Evolutionary conservation across 2,329 filamentous ascomycete species (phyloP), one percentile per base, ranked within the genome.

Genomic region (Colletotrichum higginsianum): DNA sequence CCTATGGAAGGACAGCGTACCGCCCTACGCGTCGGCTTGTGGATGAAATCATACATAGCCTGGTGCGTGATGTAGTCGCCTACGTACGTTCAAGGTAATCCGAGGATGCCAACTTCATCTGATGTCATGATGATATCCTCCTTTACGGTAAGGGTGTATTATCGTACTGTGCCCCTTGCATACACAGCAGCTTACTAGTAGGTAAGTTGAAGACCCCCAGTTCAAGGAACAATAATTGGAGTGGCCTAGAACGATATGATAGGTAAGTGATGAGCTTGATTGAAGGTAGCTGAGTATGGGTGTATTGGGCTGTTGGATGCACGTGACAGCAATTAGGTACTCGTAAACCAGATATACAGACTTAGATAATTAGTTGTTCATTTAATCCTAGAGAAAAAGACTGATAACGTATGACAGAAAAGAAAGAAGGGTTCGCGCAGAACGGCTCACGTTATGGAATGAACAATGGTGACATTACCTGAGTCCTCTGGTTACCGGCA

Each of bases 1-100:
- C 69, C 46, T 35, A 49, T 52, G 69, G 60, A 69, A 72, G 65
- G 69, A 72, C 69, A 72, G 69, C 69, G 65, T 64, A 49, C 50
- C 69, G 69, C 69, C 67, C 50, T 61, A n/a, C 66, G 69, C 65
- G 69, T 72, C 58, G 66, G 69, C 66, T 60, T 55, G 65, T 64
- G 65, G 69, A 72, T 68, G 65, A 52, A 38, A 49, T 60, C 65
- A 44, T 68, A 71, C 65, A 71, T 61, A 61, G 69, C 65, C 69
- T 21, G 65, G 66, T 68, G 69, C 65, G 65, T 72, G 66, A 69
- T 69, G 52, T 61, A 40, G 57, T 30, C 46, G 49, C 40, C 30
- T 30, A 18, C 44, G 38, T 46, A 26, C 44, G 16, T 46, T 23
- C 5, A 52, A 63, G 61, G 61, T 55, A 63, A 44, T 46, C 6